Base-by-base conservation (phyloP, 2,329 filamentous ascomycete genomes). In the Myriosclerotinia scirpicola region DNA sequence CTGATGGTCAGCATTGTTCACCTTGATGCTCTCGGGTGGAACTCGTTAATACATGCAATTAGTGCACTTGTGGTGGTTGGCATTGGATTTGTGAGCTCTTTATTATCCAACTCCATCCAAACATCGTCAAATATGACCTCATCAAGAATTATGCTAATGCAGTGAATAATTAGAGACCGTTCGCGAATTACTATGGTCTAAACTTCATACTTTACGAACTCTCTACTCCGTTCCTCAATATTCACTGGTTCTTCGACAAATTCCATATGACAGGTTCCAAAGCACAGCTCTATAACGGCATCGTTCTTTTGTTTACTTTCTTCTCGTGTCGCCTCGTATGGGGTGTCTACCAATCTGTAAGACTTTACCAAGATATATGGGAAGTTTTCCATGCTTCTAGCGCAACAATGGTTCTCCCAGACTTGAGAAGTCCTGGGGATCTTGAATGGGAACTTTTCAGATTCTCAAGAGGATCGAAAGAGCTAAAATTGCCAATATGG, bases 161-260 rank as follows among this genome's bases (percentile, higher is more conserved):
- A 14, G 30, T 34, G 26, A 30, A 46, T 40, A 0, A 9, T 50
- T n/a, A 94, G 91, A 84, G 90, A 65, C 91, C 91, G 3, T 92
- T 93, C 73, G 83, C 92, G 73, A 93, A 93, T 80, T 93, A 88
- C 80, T 95, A 94, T 78, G 90, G 85, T 66, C 84, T 84, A 63
- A 85, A 86, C 68, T 95, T 95, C 78, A 90, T 94, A 74, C 87
- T 95, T 63, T 94, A 92, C 84, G 91, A 95, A 78, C 84, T 95
- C 36, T 93, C 90, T 20, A 90, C 89, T 2, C 91, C 91, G 9
- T 93, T 94, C 77, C 84, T 94, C 68, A 95, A 95, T 76, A 84
- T 94, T 73, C 91, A 95, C 80, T 95, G 91, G 91, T 94, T 95
- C 80, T 90, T 90, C 79, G 91, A 94, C 78, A 94, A 95, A 80